Base-by-base conservation (phyloP, 441 rosid species). In the Populus hybrid region DNA sequence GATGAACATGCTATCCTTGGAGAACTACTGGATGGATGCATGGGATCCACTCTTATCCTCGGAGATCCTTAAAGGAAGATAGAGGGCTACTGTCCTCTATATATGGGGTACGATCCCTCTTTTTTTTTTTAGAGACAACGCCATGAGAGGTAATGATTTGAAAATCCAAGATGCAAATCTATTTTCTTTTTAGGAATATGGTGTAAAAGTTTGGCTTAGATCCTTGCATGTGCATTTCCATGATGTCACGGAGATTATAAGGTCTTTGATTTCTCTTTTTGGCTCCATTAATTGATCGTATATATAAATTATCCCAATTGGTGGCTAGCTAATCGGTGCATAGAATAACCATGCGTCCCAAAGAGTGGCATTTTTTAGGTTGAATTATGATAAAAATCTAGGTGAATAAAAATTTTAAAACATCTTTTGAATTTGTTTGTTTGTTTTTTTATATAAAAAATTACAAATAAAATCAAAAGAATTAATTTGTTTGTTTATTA, bases 131-230 rank as follows among this genome's bases (percentile, higher is more conserved):
- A 71, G 26, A 70, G 79, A 80, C 82, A 75, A 57, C 11, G 32
- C 69, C 81, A 79, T 82, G 77, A 75, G 81, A 69, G 66, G 77
- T 35, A 76, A 79, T 79, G 66, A 76, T 79, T 75, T 63, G 24
- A 77, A 79, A 71, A 69, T 63, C 82, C 82, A 72, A 72, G 18
- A 65, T 68, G 59, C 68, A 59, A 59, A 69, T 24, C 64, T 69
- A 79, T 71, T 72, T 72, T 79, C 82, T 75, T 79, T 76, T 46
- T 64, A 74, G 72, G 35, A 42, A 61, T 71, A 59, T 3, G 2
- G 2, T 42, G 0, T 6, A n/a, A 68, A 69, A 35, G 70, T 38
- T 53, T 36, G 14, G 38, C 34, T n/a, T 61, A 1, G 24, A 77
- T 77, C 71, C 50, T 64, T 40, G 71, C 80, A 77, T 77, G 75